Percentiles rank a stretch among this genome's conserved stretches.
These are phyloP conservation scores for Manihot esculenta DNA, from an alignment of 441 rosid species.

Conservation along the genomic window DNA sequence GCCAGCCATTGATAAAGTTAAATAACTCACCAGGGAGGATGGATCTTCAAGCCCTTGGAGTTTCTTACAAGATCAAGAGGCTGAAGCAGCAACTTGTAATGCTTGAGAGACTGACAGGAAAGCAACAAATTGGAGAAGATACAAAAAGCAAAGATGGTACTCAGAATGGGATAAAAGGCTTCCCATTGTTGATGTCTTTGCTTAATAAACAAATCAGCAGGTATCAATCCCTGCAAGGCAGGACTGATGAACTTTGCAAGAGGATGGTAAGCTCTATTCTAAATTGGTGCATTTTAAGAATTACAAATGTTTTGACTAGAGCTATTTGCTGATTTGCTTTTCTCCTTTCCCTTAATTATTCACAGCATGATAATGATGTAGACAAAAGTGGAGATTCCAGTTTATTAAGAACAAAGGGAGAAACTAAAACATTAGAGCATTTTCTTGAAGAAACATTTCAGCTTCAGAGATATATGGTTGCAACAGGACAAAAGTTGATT, in stretches of 20 bases:
- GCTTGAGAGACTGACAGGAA: slow-evolving; percentile 75
- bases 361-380: slow-evolving; percentile 60
- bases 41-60: slow-evolving; percentile 90
- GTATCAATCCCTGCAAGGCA: slow-evolving; percentile 82
- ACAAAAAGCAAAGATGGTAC: slow-evolving; percentile 27
- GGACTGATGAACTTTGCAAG: slow-evolving; percentile 79
- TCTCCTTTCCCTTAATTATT: slow-evolving; percentile 3
- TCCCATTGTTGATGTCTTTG: slow-evolving; percentile 48
- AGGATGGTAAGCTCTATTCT: slow-evolving; percentile 59
- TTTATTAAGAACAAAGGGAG: slow-evolving; percentile 33
- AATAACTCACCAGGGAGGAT: slow-evolving; percentile 59
- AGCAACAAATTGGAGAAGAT: slow-evolving; percentile 47
- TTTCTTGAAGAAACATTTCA: slow-evolving; percentile 89
- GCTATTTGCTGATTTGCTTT: slow-evolving; percentile 6
- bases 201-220: slow-evolving; percentile 75
- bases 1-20: slow-evolving; percentile 33
- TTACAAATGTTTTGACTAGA: background rate
- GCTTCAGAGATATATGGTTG: slow-evolving; percentile 81
- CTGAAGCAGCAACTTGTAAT: slow-evolving; percentile 80
- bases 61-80: slow-evolving; percentile 88
- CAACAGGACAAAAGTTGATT: slow-evolving; percentile 78
- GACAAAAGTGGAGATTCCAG: slow-evolving; percentile 32
- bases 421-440: slow-evolving; percentile 58
- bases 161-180: slow-evolving; percentile 32
- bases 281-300: background rate